These are phyloP conservation scores for Haplosporangium gracile DNA, from an alignment of 192 early-diverging fungal species.

Conservation along the genomic window DNA sequence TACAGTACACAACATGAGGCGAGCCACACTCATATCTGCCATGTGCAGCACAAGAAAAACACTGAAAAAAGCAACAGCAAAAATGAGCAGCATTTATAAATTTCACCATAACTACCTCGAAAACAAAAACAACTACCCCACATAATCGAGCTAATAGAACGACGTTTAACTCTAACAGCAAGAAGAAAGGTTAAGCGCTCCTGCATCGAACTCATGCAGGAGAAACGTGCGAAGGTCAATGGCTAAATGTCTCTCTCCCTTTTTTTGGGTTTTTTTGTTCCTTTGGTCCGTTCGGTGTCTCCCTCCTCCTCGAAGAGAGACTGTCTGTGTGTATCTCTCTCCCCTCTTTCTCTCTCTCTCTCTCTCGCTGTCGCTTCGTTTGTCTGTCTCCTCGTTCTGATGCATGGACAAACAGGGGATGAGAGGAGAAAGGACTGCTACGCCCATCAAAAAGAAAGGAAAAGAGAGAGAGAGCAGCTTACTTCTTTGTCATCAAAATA, in stretches of 20 bases:
- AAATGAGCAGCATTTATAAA: background rate
- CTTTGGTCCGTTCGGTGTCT: background rate
- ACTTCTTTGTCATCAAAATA: background rate
- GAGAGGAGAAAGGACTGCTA: background rate
- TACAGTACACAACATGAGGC: background rate
- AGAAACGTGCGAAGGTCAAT: background rate
- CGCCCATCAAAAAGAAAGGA: background rate
- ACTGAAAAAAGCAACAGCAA: background rate
- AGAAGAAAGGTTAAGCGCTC: background rate
- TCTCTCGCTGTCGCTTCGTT: background rate
- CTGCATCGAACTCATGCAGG: background rate
- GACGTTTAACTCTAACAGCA: background rate
- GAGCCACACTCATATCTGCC: background rate
- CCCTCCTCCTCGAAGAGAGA: background rate
- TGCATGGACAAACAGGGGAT: background rate
- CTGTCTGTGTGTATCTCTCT: background rate
- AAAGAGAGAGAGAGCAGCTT: background rate
- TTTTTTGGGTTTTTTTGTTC: background rate
- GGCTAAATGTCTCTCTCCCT: background rate
- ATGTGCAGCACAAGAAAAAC: background rate
- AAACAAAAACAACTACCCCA: background rate
- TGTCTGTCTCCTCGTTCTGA: background rate
- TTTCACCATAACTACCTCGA: background rate
- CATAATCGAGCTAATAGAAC: background rate
- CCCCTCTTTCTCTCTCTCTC: background rate